phyloP scores from a whole-genome alignment of 164 flowering plant species.

The Stephania yunnanensis region DNA sequence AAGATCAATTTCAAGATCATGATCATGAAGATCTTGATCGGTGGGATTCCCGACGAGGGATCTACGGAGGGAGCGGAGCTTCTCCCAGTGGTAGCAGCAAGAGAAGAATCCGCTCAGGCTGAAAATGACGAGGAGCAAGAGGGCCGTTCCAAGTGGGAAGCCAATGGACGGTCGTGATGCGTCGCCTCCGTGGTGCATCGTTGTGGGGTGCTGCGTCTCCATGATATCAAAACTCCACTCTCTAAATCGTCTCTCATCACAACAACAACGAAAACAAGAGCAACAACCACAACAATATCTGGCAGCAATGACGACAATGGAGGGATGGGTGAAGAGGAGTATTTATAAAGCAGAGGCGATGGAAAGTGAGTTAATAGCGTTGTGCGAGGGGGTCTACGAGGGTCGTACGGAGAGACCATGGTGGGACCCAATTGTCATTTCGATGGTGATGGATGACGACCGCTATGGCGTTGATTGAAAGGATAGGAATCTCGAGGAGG shows the following conservation, averaged over 20 bases:
- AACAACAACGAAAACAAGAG: neutral
- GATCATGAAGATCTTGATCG: conserved; percentile 24
- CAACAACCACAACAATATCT: neutral
- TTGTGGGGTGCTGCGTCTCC: conserved; percentile 44
- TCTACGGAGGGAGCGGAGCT: conserved; percentile 59
- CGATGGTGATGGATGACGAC: neutral
- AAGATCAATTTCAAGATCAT: conserved; percentile 10
- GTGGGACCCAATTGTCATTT: neutral
- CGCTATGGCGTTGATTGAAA: no score
- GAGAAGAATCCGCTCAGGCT: conserved; percentile 82
- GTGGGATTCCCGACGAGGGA: conserved; percentile 24
- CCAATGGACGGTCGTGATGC: conserved; percentile 74
- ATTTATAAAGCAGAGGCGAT: neutral
- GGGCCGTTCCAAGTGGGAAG: conserved; percentile 82
- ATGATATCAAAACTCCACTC: conserved; percentile 13
- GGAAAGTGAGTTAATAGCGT: neutral
- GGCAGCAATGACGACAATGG: neutral
- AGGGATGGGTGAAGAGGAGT: neutral
- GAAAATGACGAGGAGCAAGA: conserved; percentile 62
- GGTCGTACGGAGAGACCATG: neutral
- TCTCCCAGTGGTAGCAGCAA: conserved; percentile 97
- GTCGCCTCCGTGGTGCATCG: conserved; percentile 36
- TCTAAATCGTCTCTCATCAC: neutral
- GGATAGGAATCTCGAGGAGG: no score
- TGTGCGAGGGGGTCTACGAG: neutral